A percentile compares a stretch with the other conserved stretches of the same genome.
Conservation (phyloP, 1,284 basidiomycete genomes). For the Schizophyllum amplum region DNA sequence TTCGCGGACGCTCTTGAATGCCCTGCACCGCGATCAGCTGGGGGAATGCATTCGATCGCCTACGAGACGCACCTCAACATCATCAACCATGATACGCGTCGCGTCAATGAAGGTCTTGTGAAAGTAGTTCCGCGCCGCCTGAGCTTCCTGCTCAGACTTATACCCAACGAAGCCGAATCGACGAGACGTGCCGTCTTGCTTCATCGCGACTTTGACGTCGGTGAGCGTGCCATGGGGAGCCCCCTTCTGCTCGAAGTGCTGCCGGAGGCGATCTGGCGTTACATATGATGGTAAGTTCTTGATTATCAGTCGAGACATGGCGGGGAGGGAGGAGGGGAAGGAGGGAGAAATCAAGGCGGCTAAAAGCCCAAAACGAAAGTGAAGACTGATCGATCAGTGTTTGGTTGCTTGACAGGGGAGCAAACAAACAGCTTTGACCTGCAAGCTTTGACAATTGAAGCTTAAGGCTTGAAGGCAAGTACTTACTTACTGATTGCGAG, state of each 20-base stretch:
- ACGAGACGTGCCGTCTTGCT: slow-evolving; percentile 72
- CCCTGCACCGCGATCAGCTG: slow-evolving; percentile 4
- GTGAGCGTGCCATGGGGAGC: slow-evolving; percentile 73
- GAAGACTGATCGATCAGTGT: neutral
- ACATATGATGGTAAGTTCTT: slow-evolving; percentile 81
- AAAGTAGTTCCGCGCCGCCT: slow-evolving; percentile 76
- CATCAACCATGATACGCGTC: slow-evolving; percentile 65
- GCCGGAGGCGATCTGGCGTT: slow-evolving; percentile 56
- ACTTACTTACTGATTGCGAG: too few relatives aligned
- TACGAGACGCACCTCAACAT: slow-evolving; percentile 59
- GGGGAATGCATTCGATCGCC: neutral
- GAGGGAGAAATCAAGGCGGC: neutral
- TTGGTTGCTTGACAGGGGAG: neutral
- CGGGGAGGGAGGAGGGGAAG: neutral
- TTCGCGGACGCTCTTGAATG: slow-evolving; percentile 7
- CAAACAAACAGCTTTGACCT: neutral
- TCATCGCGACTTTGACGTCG: slow-evolving; percentile 79
- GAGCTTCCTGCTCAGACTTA: slow-evolving; percentile 74
- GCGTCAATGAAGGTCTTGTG: slow-evolving; percentile 78
- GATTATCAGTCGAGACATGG: slow-evolving; percentile 87
- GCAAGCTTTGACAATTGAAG: too few relatives aligned
- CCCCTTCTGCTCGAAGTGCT: slow-evolving; percentile 60
- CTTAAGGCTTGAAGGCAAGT: too few relatives aligned
- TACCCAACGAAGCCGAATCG: slow-evolving; percentile 93
- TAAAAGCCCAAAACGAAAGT: neutral